Evolutionary conservation across 345 rosid species (phyloP).

Genomic region (Odontarrhena argentea): DNA sequence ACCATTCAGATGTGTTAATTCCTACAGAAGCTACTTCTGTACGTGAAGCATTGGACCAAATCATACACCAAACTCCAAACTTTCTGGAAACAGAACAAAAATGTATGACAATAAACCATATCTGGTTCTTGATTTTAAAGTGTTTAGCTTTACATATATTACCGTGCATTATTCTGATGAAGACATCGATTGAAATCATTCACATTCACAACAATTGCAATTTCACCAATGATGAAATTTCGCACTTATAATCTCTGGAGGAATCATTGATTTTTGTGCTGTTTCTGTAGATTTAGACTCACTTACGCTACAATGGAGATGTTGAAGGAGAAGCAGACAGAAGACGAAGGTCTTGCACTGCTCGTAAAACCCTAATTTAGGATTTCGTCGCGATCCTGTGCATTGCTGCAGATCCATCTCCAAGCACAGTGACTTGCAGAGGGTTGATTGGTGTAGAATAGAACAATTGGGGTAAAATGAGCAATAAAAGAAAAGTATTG

Average conservation of each 20-base stretch:
- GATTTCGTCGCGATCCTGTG: slow-evolving; percentile 42
- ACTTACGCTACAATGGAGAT: neutral
- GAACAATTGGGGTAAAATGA: slow-evolving; percentile 7
- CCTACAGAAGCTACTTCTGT: neutral
- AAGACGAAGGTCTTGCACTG: slow-evolving; percentile 42
- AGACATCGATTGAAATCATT: neutral
- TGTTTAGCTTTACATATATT: neutral
- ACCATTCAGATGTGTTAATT: neutral
- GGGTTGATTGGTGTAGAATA: neutral
- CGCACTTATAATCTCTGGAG: neutral
- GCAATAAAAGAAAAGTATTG: neutral
- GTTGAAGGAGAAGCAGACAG: slow-evolving; percentile 21
- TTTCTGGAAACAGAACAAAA: neutral
- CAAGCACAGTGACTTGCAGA: neutral
- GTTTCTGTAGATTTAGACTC: neutral
- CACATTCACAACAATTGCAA: neutral
- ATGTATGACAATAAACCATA: neutral
- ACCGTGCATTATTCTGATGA: neutral
- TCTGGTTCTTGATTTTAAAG: neutral
- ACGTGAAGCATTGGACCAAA: neutral
- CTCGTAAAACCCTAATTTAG: slow-evolving; percentile 34
- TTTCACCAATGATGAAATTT: neutral
- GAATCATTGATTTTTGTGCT: neutral
- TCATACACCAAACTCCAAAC: neutral
- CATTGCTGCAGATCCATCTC: slow-evolving; percentile 47